Conservation (phyloP, 306 rosid species). For the Cucurbita argyrosperma region DNA sequence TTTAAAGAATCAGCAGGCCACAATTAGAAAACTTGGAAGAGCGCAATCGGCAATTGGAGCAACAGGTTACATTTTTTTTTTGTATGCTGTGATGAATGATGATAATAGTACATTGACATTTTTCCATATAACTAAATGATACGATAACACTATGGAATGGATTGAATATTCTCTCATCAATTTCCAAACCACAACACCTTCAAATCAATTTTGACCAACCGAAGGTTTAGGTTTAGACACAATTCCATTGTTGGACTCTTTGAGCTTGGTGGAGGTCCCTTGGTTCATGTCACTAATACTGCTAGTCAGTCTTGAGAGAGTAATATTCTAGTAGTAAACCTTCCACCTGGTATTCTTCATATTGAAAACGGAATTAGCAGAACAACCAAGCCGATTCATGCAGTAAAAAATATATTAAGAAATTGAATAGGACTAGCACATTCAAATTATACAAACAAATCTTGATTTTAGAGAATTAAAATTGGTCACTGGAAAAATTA, state of each 20-base stretch:
- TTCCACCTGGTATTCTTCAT: not conserved
- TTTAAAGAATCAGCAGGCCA: slow-evolving; percentile 96
- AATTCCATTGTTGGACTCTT: not conserved
- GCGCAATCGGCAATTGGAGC: slow-evolving; percentile 88
- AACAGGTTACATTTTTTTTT: slow-evolving; percentile 43
- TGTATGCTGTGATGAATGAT: slow-evolving; percentile 7
- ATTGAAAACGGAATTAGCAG: not conserved
- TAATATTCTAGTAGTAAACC: not conserved
- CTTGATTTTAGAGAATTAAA: not conserved
- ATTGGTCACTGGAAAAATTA: not conserved
- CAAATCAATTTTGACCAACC: not conserved
- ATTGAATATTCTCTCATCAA: not conserved
- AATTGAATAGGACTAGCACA: not conserved
- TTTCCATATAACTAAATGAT: not conserved
- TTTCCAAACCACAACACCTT: not conserved
- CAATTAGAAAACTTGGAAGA: slow-evolving; percentile 97
- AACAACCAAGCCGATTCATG: not conserved
- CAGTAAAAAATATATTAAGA: not conserved
- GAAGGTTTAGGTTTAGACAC: not conserved
- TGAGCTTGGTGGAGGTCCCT: not conserved
- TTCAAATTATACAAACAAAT: not conserved
- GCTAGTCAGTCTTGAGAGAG: not conserved
- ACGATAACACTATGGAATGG: not conserved
- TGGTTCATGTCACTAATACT: not conserved
- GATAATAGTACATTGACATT: slow-evolving; percentile 1